Percentiles rank a stretch among this genome's conserved stretches.
Conservation (phyloP, 345 rosid genomes). For the Moringa oleifera region DNA sequence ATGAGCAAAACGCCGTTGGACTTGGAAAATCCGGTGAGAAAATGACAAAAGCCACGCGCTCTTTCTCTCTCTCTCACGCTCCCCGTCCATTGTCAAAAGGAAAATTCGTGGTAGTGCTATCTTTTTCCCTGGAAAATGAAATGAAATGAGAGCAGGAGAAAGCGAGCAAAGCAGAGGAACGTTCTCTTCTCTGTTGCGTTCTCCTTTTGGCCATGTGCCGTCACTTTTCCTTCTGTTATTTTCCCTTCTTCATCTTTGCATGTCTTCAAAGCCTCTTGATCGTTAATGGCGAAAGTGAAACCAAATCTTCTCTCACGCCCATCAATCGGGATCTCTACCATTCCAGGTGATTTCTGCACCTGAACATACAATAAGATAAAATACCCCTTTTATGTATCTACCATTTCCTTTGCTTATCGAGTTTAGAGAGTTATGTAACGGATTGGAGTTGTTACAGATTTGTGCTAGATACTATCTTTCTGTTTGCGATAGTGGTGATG, state of each 20-base stretch:
- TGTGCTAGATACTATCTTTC: too few species aligned
- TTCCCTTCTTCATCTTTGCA: conserved; percentile 15
- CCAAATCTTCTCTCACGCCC: conserved; percentile 38
- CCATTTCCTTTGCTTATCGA: too few species aligned
- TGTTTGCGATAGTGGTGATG: too few species aligned
- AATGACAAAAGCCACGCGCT: conserved; percentile 19
- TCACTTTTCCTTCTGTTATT: conserved; percentile 15
- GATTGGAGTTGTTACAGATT: too few species aligned
- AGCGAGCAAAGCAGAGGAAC: not conserved
- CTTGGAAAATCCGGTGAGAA: conserved; percentile 14
- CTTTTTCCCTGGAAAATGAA: conserved; percentile 10
- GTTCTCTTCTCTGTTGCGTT: not conserved
- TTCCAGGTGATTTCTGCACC: conserved; percentile 41
- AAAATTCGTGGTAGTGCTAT: not conserved
- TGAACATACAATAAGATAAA: not conserved
- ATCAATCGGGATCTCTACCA: conserved; percentile 82
- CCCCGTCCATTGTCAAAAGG: not conserved
- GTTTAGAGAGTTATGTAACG: not conserved
- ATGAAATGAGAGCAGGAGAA: conserved; percentile 11
- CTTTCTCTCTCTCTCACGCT: conserved; percentile 6
- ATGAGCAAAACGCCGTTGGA: conserved; percentile 15
- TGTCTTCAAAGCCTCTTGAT: conserved; percentile 10
- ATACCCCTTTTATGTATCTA: too few species aligned
- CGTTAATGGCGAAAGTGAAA: conserved; percentile 20
- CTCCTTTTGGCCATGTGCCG: conserved; percentile 11